Percentiles rank a stretch among this genome's conserved stretches.
These are phyloP conservation scores for Pholiota molesta DNA, from an alignment of 768 basidiomycete species.

Conservation along the genomic window DNA sequence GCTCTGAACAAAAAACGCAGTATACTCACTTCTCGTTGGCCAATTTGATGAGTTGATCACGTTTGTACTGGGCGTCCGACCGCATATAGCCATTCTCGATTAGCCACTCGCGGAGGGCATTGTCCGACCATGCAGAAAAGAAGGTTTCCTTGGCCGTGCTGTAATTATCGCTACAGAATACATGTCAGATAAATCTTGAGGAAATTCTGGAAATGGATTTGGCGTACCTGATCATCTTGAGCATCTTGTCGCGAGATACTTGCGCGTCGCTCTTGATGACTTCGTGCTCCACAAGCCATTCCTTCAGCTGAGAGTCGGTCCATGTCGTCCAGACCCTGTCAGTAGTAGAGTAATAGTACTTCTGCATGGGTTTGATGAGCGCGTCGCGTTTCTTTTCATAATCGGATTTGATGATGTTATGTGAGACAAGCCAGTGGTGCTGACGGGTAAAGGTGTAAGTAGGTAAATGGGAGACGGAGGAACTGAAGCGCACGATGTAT, in stretches of 20 bases:
- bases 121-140: conserved; percentile 74
- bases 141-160: conserved; percentile 57
- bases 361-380: conserved; percentile 68
- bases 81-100: conserved; percentile 70
- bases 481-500: conserved; percentile 61
- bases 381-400: conserved; percentile 59
- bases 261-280: conserved; percentile 74
- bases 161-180: conserved; percentile 64
- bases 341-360: conserved; percentile 70
- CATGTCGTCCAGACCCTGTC: conserved; percentile 67
- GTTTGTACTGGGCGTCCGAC: conserved; percentile 60
- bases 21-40: conserved; percentile 67
- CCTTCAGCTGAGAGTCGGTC: conserved; percentile 76
- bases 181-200: not conserved
- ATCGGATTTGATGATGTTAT: conserved; percentile 67
- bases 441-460: conserved; percentile 26
- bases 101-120: conserved; percentile 73
- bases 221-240: conserved; percentile 67
- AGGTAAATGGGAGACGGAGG: not conserved
- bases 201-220: conserved; percentile 4
- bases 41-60: conserved; percentile 75
- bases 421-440: conserved; percentile 84
- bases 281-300: conserved; percentile 78
- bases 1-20: not conserved
- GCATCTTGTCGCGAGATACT: conserved; percentile 72